Base-by-base conservation (phyloP, 1,139 yeast species). In the Debaryomycetaceae sp. region DNA sequence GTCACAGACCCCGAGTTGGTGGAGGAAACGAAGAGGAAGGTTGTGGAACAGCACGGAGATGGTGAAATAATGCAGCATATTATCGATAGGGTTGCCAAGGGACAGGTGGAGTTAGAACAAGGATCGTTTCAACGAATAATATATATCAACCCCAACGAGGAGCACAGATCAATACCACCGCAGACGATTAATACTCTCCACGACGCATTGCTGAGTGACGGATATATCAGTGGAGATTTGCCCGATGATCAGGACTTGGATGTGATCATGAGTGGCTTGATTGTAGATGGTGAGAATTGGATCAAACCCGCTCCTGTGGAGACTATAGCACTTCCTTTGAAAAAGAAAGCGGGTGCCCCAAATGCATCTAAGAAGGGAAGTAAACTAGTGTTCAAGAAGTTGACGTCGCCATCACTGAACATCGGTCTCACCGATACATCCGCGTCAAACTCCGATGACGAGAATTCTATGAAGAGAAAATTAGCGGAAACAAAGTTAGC, bases 21-120 rank as follows among this genome's bases (percentile, higher is more conserved):
- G 23, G 75, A 68, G 39, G 43, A 54, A 2, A 60, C 68, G 40
- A 77, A 80, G 53, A 47, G 40, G 36, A 53, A 47, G 44, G 61
- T 50, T 22, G 34, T 47, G 17, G 39, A 50, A 34, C 42, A 51
- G 11, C 56, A 59, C 33, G 42, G 59, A 63, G 36, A 57, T 59
- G 23, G 47, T 14, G 54, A 51, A n/a, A 55, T 80, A 23, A 72
- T 73, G 37, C 90, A 84, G 59, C 86, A 83, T 53, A 77, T 88
- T 43, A 78, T 87, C 40, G 93, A 87, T 59, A 73, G 95, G 47
- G 78, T 88, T 36, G 80, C 86, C 35, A 75, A 70, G 38, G 76
- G 75, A 6, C 77, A 76, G 13, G 81, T 83, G n/a, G 63, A 62
- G 37, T 66, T 86, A 39, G 68, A 69, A 1, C 54, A 62, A 2